Percentiles rank a stretch among this genome's conserved stretches.
Conservation (phyloP, 2,329 filamentous ascomycete species). For the Bipolaris oryzae region DNA sequence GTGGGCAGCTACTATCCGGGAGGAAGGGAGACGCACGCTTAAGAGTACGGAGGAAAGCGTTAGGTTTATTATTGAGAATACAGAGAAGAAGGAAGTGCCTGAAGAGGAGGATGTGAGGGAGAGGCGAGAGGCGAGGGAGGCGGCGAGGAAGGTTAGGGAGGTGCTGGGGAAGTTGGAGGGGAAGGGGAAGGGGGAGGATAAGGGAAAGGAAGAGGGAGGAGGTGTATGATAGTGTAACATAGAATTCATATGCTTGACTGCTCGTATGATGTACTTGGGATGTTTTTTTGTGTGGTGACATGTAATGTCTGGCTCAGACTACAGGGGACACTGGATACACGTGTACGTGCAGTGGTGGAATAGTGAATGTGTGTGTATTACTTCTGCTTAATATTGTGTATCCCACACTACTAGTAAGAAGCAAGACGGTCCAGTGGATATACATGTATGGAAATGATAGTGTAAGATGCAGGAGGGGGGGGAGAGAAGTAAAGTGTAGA, state of each 20-base stretch:
- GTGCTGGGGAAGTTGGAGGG: constrained; percentile 49
- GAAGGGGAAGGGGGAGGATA: not conserved
- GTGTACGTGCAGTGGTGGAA: too few species aligned
- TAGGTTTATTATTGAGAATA: constrained; percentile 53
- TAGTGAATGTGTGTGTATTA: too few species aligned
- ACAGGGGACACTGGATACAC: too few species aligned
- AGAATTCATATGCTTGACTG: not conserved
- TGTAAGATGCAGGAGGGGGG: too few species aligned
- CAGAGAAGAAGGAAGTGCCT: constrained; percentile 42
- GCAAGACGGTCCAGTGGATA: too few species aligned
- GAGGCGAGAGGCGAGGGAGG: constrained; percentile 51
- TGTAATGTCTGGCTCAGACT: too few species aligned
- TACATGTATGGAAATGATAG: too few species aligned
- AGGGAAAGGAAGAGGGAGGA: not conserved
- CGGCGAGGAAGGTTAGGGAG: constrained; percentile 54
- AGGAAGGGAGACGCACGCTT: constrained; percentile 63
- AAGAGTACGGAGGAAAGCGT: constrained; percentile 60
- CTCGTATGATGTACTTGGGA: too few species aligned
- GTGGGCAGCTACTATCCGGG: constrained; percentile 61
- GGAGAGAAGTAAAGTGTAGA: too few species aligned
- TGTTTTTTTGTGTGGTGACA: too few species aligned
- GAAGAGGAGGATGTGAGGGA: constrained; percentile 46
- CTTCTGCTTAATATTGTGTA: too few species aligned
- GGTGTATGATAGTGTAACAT: constrained; percentile 11
- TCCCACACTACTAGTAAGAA: too few species aligned